These are phyloP conservation scores for Phytopythium vexans DNA, from an alignment of 352 stramenopile genomes.

Conservation along the genomic window DNA sequence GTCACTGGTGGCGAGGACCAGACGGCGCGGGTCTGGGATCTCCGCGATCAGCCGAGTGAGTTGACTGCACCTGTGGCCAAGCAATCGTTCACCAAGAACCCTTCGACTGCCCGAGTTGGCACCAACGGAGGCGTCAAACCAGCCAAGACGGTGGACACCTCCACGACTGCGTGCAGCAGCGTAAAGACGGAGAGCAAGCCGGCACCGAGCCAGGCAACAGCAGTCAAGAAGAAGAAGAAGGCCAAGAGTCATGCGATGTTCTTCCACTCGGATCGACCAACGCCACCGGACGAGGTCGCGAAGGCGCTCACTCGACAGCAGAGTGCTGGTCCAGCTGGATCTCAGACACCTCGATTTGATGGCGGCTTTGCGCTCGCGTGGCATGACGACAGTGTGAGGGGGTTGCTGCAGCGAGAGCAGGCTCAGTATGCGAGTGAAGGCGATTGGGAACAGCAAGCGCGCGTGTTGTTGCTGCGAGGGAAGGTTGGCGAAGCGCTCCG, in stretches of 20 bases:
- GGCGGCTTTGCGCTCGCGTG: constrained; percentile 12
- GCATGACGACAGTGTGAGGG: constrained; percentile 14
- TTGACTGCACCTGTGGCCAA: no score
- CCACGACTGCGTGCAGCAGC: no score
- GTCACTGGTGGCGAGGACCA: constrained; percentile 72
- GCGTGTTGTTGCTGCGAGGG: constrained; percentile 48
- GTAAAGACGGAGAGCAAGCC: neutral
- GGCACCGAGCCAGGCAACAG: neutral
- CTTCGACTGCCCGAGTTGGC: neutral
- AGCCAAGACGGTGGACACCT: neutral
- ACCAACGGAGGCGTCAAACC: neutral
- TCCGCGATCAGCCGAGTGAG: constrained; percentile 21
- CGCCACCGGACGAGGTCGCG: constrained; percentile 14
- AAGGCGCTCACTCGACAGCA: neutral
- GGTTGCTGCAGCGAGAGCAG: constrained; percentile 18
- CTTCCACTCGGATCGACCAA: constrained; percentile 22
- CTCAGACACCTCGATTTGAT: neutral
- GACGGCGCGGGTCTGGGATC: constrained; percentile 60
- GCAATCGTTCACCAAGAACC: neutral
- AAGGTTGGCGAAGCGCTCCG: constrained; percentile 53
- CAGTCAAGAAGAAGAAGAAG: constrained; percentile 16
- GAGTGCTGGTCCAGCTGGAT: neutral
- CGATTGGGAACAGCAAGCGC: constrained; percentile 53
- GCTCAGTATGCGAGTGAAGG: constrained; percentile 19
- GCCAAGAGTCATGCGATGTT: constrained; percentile 18